These are phyloP conservation scores for Metschnikowia lachancei DNA, from an alignment of 805 yeast genomes.

Conservation along the genomic window DNA sequence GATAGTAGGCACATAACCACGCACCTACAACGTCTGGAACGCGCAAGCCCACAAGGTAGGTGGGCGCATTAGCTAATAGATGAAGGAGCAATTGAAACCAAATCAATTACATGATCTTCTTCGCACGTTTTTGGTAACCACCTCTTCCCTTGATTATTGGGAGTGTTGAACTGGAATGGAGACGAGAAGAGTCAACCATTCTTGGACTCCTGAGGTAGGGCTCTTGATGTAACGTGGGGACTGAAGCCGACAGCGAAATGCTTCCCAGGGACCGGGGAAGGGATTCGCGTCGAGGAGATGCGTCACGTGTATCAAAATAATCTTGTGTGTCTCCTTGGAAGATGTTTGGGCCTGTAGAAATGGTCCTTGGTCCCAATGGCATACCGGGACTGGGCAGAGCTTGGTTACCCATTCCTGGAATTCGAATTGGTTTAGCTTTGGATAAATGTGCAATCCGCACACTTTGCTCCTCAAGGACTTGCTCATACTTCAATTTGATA, in stretches of 20 bases:
- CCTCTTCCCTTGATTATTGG: slow-evolving; percentile 45
- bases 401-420: slow-evolving; percentile 1
- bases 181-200: not conserved
- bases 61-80: no score
- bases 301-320: not conserved
- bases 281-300: not conserved
- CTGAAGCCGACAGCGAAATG: slow-evolving; percentile 1
- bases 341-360: not conserved
- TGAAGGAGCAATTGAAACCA: no score
- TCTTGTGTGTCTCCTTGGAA: not conserved
- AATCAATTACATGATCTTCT: slow-evolving; percentile 35
- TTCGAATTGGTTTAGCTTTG: slow-evolving; percentile 38
- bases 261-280: slow-evolving; percentile 1
- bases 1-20: no score
- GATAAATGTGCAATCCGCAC: slow-evolving; percentile 33
- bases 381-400: not conserved
- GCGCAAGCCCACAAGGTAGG: no score
- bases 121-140: slow-evolving; percentile 43
- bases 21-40: no score
- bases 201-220: not conserved
- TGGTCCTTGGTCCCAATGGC: not conserved
- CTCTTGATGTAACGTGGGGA: not conserved
- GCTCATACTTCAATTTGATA: slow-evolving; percentile 33
- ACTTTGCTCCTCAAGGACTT: slow-evolving; percentile 37
- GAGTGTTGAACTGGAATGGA: slow-evolving; percentile 5